A percentile compares a stretch with the other conserved stretches of the same genome.
Conservation (phyloP, 306 rosid species). For the Cyclanthera cordifolia region DNA sequence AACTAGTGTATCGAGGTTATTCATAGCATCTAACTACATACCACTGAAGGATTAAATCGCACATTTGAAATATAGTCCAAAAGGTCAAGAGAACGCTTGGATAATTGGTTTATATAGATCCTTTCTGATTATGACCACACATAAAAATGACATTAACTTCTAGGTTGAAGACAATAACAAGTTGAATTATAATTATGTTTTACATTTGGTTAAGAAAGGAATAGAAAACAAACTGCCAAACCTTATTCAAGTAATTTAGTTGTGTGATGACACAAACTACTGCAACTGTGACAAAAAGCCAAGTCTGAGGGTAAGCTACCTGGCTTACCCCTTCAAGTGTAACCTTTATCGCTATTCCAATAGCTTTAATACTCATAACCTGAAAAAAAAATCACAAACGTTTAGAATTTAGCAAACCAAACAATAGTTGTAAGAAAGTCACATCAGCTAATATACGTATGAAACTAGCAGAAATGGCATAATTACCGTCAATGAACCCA, state of each 20-base stretch:
- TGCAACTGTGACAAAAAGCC: constrained; percentile 77
- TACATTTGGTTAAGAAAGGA: background rate
- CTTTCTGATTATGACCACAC: no score
- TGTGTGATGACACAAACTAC: constrained; percentile 72
- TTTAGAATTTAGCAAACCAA: background rate
- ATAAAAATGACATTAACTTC: no score
- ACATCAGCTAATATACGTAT: background rate
- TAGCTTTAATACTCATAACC: constrained; percentile 92
- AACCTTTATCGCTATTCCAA: constrained; percentile 89
- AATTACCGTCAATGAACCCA: constrained; percentile 85
- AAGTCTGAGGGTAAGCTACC: constrained; percentile 79
- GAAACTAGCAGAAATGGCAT: background rate
- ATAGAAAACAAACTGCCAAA: background rate
- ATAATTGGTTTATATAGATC: no score
- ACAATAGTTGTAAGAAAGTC: background rate
- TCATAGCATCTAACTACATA: no score
- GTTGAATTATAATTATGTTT: background rate
- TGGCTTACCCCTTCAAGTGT: constrained; percentile 80
- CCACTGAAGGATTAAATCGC: no score
- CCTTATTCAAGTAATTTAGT: constrained; percentile 90
- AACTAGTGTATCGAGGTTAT: no score
- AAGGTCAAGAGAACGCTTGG: no score
- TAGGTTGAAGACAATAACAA: background rate
- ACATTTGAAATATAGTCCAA: no score
- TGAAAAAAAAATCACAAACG: constrained; percentile 28